phyloP scores from a whole-genome alignment of 2,329 filamentous ascomycete species.

The Colletotrichum sp. region DNA sequence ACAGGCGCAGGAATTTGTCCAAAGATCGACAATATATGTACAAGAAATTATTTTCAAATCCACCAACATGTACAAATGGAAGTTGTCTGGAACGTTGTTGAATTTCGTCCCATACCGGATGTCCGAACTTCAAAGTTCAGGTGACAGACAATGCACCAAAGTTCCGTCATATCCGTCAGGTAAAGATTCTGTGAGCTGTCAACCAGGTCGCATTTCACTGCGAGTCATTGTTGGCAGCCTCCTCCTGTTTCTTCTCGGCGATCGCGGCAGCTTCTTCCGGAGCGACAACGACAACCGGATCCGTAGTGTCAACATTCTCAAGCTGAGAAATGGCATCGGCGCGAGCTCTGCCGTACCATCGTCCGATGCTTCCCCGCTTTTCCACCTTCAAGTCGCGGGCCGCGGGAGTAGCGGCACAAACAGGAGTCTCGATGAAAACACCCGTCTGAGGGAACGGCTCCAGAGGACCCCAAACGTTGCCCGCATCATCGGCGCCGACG shows the following conservation, averaged over 20 bases:
- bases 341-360: conserved; percentile 19
- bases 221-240: neutral
- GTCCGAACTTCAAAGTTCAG: neutral
- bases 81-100: neutral
- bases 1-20: neutral
- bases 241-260: neutral
- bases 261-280: neutral
- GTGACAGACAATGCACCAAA: neutral
- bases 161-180: neutral
- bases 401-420: neutral
- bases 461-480: conserved; percentile 40
- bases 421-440: conserved; percentile 29
- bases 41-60: neutral
- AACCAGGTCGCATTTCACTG: neutral
- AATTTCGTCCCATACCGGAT: neutral
- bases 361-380: conserved; percentile 1
- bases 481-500: conserved; percentile 36
- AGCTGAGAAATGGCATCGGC: conserved; percentile 17
- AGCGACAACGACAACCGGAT: neutral
- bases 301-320: conserved; percentile 17
- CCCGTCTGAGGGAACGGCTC: conserved; percentile 42
- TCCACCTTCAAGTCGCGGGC: neutral
- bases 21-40: neutral
- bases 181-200: neutral
- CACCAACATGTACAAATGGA: neutral